Base-by-base conservation (phyloP, 2,329 filamentous ascomycete species). In the Chaetomium strumarium region DNA sequence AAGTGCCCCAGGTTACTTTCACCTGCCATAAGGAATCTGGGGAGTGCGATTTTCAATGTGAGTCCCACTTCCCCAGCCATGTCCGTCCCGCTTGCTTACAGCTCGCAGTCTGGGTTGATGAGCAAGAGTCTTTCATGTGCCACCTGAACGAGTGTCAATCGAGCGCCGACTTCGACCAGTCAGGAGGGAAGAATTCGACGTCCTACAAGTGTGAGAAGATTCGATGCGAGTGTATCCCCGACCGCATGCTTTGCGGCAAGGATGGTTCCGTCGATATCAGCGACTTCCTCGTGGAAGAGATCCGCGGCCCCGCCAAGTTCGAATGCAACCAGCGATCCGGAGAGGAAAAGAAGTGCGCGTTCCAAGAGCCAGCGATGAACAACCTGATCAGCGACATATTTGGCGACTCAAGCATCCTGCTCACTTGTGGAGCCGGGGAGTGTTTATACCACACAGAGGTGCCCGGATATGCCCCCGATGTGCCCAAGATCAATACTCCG, bases 401-500 rank as follows among this genome's bases (percentile, higher is more conserved):
- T 66, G 93, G 92, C 36, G 95, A 99, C 65, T 78, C 84, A 49
- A 96, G 87, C 66, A 99, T 99, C 63, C 80, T 85, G 45, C 74
- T 99, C 41, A 78, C 82, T 24, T 99, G 93, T 64, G 76, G 83
- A 55, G 81, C 91, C 20, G 93, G 93, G 55, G 93, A 99, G 72
- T 99, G 93, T 74, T 74, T 99, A 33, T 91, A 96, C 69, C 82
- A 87, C 66, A 96, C 91, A 6, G 88, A 97, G 63, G 85, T 97
- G 7, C 93, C 93, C 14, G 93, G 95, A 16, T 99, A 95, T 65
- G 78, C 86, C 60, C 80, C 86, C 17, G 90, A 92, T 0, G 80
- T 96, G 55, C 96, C 96, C 73, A 85, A 86, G 66, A 97, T 99
- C 72, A 99, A 99, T 68, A 97, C 92, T 0, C 93, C 92, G 3